A percentile compares a stretch with the other conserved stretches of the same genome.
phyloP scores from a whole-genome alignment of 306 rosid genomes.

The Dryas octopetala region DNA sequence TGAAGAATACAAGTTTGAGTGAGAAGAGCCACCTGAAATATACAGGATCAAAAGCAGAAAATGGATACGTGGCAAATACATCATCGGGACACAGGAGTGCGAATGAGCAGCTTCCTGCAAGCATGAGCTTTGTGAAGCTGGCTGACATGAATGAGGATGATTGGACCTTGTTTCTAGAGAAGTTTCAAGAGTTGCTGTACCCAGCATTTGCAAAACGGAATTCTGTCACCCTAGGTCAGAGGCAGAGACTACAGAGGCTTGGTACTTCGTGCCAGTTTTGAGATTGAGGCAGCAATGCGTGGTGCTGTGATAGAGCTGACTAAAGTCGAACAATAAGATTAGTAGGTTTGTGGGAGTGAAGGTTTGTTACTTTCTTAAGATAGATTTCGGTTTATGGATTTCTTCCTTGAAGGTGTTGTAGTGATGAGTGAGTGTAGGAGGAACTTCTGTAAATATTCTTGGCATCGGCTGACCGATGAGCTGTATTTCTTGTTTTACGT shows the following conservation, averaged over 20 bases:
- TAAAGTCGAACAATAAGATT: slow-evolving; percentile 39
- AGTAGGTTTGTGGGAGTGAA: slow-evolving; percentile 46
- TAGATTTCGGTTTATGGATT: slow-evolving; percentile 43
- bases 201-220: slow-evolving; percentile 81
- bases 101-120: slow-evolving; percentile 86
- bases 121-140: slow-evolving; percentile 73
- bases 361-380: slow-evolving; percentile 29
- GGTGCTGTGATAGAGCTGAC: slow-evolving; percentile 38
- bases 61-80: slow-evolving; percentile 47
- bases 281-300: slow-evolving; percentile 40
- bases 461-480: slow-evolving; percentile 43
- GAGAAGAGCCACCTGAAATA: slow-evolving; percentile 56
- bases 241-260: slow-evolving; percentile 82
- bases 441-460: slow-evolving; percentile 64
- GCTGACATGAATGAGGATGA: slow-evolving; percentile 77
- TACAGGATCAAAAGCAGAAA: slow-evolving; percentile 51
- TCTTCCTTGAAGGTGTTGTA: slow-evolving; percentile 34
- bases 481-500: slow-evolving; percentile 44
- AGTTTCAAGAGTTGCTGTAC: slow-evolving; percentile 66
- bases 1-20: slow-evolving; percentile 51
- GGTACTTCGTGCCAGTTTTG: slow-evolving; percentile 99
- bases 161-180: slow-evolving; percentile 77
- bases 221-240: slow-evolving; percentile 66
- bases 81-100: slow-evolving; percentile 90
- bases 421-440: slow-evolving; percentile 42